Percentiles rank a stretch among this genome's conserved stretches.
Conservation (phyloP, 768 basidiomycete genomes). For the Termitomyces sp. region DNA sequence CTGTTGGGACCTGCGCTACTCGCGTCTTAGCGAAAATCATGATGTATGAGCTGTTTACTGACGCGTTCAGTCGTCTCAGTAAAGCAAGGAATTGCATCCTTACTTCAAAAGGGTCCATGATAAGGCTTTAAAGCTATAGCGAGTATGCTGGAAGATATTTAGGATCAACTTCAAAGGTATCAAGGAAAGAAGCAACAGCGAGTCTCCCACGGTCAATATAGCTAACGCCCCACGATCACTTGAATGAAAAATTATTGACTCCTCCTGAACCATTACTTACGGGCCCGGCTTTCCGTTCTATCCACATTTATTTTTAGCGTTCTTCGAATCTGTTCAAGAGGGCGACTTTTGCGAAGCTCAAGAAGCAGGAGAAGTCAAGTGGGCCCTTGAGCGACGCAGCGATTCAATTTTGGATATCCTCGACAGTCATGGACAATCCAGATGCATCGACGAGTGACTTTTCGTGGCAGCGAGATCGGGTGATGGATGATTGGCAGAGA, state of each 20-base stretch:
- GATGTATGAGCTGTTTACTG: slow-evolving; percentile 18
- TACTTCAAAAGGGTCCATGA: slow-evolving; percentile 66
- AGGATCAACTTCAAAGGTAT: too few relatives aligned
- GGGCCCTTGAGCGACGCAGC: slow-evolving; percentile 42
- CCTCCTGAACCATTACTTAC: not conserved
- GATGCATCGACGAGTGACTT: slow-evolving; percentile 24
- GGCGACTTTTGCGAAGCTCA: slow-evolving; percentile 42
- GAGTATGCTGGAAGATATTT: too few relatives aligned
- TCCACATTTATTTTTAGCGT: not conserved
- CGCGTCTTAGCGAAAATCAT: slow-evolving; percentile 16
- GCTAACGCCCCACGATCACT: not conserved
- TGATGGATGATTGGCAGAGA: slow-evolving; percentile 48
- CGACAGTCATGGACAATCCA: slow-evolving; percentile 27
- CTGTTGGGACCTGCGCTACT: slow-evolving; percentile 61
- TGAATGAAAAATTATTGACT: slow-evolving; percentile 5
- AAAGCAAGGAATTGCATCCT: slow-evolving; percentile 67
- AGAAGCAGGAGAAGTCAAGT: slow-evolving; percentile 35
- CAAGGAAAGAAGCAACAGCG: not conserved
- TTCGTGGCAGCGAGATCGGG: slow-evolving; percentile 48
- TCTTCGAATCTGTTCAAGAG: slow-evolving; percentile 31
- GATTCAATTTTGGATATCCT: slow-evolving; percentile 61
- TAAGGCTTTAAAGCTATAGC: not conserved
- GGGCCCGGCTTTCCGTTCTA: too few relatives aligned
- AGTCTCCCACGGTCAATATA: slow-evolving; percentile 12
- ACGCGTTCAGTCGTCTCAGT: slow-evolving; percentile 64